Conservation (phyloP, 2,329 filamentous ascomycete species). For the Fusarium heterosporum region DNA sequence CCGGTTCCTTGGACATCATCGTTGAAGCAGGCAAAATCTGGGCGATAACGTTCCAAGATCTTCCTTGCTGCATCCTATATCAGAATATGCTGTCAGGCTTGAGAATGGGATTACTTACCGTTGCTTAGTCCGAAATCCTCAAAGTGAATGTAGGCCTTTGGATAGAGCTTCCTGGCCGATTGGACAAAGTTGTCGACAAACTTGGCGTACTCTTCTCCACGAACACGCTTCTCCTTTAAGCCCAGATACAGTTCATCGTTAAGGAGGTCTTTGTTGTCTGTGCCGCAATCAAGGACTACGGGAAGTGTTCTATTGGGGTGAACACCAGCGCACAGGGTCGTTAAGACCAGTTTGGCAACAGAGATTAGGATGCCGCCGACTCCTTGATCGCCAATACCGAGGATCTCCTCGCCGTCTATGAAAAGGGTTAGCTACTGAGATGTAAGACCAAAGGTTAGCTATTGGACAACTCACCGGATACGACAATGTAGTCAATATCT, state of each 20-base stretch:
- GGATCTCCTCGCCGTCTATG: conserved; percentile 74
- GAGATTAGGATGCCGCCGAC: conserved; percentile 87
- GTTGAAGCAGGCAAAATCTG: conserved; percentile 85
- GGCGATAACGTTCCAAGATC: conserved; percentile 80
- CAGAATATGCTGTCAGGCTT: neutral
- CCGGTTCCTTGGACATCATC: conserved; percentile 92
- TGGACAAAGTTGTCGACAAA: conserved; percentile 82
- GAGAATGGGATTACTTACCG: conserved; percentile 53
- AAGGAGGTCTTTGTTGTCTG: conserved; percentile 80
- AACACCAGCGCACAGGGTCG: conserved; percentile 87
- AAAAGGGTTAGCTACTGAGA: neutral
- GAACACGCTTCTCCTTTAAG: conserved; percentile 71
- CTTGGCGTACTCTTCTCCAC: conserved; percentile 78
- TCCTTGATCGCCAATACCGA: conserved; percentile 91
- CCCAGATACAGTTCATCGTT: conserved; percentile 85
- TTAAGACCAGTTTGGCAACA: conserved; percentile 83
- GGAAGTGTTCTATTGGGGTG: conserved; percentile 82
- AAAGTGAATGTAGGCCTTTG: conserved; percentile 87
- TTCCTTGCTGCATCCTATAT: conserved; percentile 66
- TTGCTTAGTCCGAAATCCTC: conserved; percentile 88
- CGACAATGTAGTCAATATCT: conserved; percentile 89
- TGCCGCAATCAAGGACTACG: conserved; percentile 87
- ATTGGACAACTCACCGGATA: conserved; percentile 69
- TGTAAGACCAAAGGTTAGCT: too few species aligned
- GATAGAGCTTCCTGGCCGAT: conserved; percentile 75